phyloP scores from a whole-genome alignment of 2,329 filamentous ascomycete genomes.

The Venturia asperata region DNA sequence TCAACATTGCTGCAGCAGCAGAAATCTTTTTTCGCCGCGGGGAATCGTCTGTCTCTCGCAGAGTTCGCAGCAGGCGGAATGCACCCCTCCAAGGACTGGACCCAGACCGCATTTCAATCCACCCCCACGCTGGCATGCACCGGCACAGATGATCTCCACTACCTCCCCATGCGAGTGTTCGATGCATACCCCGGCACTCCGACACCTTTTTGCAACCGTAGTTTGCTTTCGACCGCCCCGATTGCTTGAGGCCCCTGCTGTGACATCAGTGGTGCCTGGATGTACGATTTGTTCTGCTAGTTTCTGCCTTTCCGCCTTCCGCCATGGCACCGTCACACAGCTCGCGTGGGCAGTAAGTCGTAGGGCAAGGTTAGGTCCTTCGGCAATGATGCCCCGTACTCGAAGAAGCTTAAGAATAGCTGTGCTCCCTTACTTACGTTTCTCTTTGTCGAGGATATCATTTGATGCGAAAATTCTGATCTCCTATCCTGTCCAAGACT shows the following conservation, averaged over 20 bases:
- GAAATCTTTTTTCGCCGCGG: not conserved
- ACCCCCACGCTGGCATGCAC: conserved; percentile 17
- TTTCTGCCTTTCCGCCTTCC: conserved; percentile 18
- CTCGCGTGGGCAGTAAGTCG: conserved; percentile 19
- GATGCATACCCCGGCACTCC: conserved; percentile 10
- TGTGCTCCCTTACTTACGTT: conserved; percentile 2
- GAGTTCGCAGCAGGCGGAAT: conserved; percentile 5
- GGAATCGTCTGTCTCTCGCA: not conserved
- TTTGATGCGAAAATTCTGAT: not conserved
- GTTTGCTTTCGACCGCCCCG: conserved; percentile 5
- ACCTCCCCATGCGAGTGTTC: conserved; percentile 15
- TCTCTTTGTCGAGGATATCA: not conserved
- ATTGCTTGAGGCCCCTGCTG: conserved; percentile 18
- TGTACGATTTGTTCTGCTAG: conserved; percentile 18
- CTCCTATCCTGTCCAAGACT: not conserved
- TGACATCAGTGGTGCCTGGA: conserved; percentile 21
- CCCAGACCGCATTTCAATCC: not conserved
- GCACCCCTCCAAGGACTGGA: not conserved
- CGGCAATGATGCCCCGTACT: conserved; percentile 2
- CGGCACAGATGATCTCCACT: conserved; percentile 9
- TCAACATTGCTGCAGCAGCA: conserved; percentile 7
- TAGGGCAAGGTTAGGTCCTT: not conserved
- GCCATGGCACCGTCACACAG: conserved; percentile 18
- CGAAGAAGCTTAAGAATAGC: conserved; percentile 10
- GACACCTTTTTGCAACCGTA: conserved; percentile 2